These are phyloP conservation scores for Albugo candida DNA, from an alignment of 352 stramenopile species.

Conservation along the genomic window DNA sequence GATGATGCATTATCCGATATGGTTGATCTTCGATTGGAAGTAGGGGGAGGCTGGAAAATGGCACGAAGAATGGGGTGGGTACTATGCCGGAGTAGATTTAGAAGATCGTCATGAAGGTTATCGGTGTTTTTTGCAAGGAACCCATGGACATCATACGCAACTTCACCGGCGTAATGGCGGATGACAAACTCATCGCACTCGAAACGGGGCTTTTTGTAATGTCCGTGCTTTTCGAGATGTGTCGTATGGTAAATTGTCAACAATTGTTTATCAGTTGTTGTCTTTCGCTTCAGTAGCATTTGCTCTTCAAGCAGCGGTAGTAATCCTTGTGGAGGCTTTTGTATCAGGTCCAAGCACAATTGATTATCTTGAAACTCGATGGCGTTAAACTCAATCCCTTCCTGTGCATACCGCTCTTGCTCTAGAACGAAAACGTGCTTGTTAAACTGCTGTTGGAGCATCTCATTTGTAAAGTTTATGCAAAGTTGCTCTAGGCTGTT, in stretches of 20 bases:
- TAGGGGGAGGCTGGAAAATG: constrained; percentile 23
- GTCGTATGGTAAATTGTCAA: constrained; percentile 64
- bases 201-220: constrained; percentile 57
- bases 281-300: constrained; percentile 69
- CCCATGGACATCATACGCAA: constrained; percentile 62
- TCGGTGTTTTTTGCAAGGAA: constrained; percentile 81
- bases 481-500: constrained; percentile 82
- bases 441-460: constrained; percentile 80
- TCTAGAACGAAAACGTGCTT: constrained; percentile 73
- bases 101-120: constrained; percentile 73
- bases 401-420: constrained; percentile 52
- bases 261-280: constrained; percentile 59
- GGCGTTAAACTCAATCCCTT: constrained; percentile 51
- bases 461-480: constrained; percentile 87
- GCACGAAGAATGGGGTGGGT: constrained; percentile 36
- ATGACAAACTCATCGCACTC: constrained; percentile 76
- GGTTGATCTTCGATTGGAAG: constrained; percentile 5
- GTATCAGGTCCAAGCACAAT: constrained; percentile 53
- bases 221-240: constrained; percentile 46
- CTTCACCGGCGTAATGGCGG: constrained; percentile 64
- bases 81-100: constrained; percentile 53
- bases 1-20: background rate
- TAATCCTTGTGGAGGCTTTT: constrained; percentile 57
- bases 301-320: constrained; percentile 74
- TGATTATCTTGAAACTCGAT: constrained; percentile 78